Conservation (phyloP, 306 rosid species). For the Malus domestica region ASM211411v1 NC_041805.1:20138501-20139000, state of each 20-base stretch:
- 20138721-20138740: not conserved
- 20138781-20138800: not conserved
- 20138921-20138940: not conserved
- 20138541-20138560: too few relatives aligned
- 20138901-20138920: not conserved
- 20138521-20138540: too few relatives aligned
- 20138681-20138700: slow-evolving; percentile 63
- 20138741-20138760: not conserved
- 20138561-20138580: too few relatives aligned
- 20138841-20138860: not conserved
- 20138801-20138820: not conserved
- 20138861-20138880: not conserved
- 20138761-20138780: not conserved
- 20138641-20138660: slow-evolving; percentile 70
- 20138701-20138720: slow-evolving; percentile 3
- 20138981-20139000: not conserved
- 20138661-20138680: slow-evolving; percentile 71
- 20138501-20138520: too few relatives aligned
- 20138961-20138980: not conserved
- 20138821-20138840: not conserved
- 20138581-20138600: slow-evolving; percentile 11
- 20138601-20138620: slow-evolving; percentile 51
- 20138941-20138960: not conserved
- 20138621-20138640: slow-evolving; percentile 53
- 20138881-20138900: not conserved